Evolutionary conservation across 2,329 filamentous ascomycete genomes (phyloP).

Genomic region (Xylariaceae sp.): DNA sequence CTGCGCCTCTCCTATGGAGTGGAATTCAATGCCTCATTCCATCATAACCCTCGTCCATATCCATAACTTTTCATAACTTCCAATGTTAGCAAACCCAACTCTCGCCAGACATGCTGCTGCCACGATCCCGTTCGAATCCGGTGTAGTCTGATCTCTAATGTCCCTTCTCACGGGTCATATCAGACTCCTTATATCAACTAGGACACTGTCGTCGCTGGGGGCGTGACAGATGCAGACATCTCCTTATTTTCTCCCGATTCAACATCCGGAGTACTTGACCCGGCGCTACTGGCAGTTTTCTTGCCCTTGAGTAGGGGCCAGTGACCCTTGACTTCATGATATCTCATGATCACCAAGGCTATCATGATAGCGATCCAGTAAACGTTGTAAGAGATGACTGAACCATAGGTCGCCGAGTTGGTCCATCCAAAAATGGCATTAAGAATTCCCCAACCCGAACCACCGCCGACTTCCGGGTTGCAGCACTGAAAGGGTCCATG

Average conservation of each 20-base stretch:
- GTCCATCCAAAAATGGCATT: slow-evolving; percentile 82
- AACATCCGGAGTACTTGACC: background rate
- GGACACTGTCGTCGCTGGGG: background rate
- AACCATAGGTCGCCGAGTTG: slow-evolving; percentile 83
- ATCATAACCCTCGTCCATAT: no score
- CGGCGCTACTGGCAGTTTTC: slow-evolving; percentile 3
- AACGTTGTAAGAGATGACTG: slow-evolving; percentile 78
- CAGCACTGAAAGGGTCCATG: slow-evolving; percentile 57
- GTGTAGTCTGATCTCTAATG: background rate
- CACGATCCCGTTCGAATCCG: background rate
- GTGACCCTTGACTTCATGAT: slow-evolving; percentile 54
- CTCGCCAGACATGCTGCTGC: background rate
- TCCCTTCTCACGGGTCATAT: background rate
- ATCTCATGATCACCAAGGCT: slow-evolving; percentile 59
- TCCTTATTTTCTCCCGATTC: background rate
- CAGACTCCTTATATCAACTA: background rate
- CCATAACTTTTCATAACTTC: no score
- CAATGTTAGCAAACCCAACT: no score
- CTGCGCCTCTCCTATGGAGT: no score
- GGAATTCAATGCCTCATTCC: no score
- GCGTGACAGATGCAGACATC: slow-evolving; percentile 4
- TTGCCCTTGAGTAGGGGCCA: slow-evolving; percentile 38
- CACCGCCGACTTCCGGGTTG: slow-evolving; percentile 64
- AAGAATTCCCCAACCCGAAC: slow-evolving; percentile 80
- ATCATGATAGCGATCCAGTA: slow-evolving; percentile 74